phyloP scores from a whole-genome alignment of 2,329 filamentous ascomycete genomes.

The Lecanicillium sp. region DNA sequence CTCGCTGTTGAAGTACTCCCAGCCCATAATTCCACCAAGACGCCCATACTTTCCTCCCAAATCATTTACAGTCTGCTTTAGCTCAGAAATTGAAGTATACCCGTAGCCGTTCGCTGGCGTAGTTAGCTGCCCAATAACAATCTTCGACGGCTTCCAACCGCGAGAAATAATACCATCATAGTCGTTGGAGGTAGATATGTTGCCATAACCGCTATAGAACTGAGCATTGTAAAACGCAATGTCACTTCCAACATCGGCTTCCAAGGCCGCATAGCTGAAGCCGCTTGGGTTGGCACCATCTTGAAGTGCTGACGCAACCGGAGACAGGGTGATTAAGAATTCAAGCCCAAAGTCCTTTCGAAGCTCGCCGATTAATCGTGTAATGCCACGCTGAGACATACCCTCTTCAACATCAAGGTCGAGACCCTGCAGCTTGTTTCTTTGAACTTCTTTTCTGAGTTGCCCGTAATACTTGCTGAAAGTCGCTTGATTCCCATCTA shows the following conservation, averaged over 20 bases:
- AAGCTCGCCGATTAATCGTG: slow-evolving; percentile 55
- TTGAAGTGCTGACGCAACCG: slow-evolving; percentile 63
- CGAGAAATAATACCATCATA: slow-evolving; percentile 38
- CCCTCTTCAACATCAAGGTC: slow-evolving; percentile 73
- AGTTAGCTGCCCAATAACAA: slow-evolving; percentile 72
- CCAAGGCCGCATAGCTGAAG: slow-evolving; percentile 66
- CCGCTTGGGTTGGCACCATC: slow-evolving; percentile 57
- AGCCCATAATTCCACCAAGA: slow-evolving; percentile 81
- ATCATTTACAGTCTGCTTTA: slow-evolving; percentile 28
- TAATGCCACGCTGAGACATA: slow-evolving; percentile 56
- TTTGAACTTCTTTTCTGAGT: slow-evolving; percentile 52
- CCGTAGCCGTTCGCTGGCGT: slow-evolving; percentile 57
- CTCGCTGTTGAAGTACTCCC: slow-evolving; percentile 79
- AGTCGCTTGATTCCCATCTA: slow-evolving; percentile 43
- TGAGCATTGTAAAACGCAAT: slow-evolving; percentile 81
- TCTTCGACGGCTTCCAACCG: slow-evolving; percentile 63
- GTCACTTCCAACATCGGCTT: slow-evolving; percentile 49
- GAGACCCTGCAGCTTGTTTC: slow-evolving; percentile 54
- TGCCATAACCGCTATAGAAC: slow-evolving; percentile 82
- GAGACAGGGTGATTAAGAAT: slow-evolving; percentile 71
- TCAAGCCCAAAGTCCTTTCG: slow-evolving; percentile 55
- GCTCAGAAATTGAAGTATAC: slow-evolving; percentile 33
- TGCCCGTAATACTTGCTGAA: slow-evolving; percentile 68
- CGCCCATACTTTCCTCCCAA: slow-evolving; percentile 42
- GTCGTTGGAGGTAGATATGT: slow-evolving; percentile 28